These are phyloP conservation scores for Diutina catenulata DNA, from an alignment of 1,139 yeast genomes.

Conservation along the genomic window DNA sequence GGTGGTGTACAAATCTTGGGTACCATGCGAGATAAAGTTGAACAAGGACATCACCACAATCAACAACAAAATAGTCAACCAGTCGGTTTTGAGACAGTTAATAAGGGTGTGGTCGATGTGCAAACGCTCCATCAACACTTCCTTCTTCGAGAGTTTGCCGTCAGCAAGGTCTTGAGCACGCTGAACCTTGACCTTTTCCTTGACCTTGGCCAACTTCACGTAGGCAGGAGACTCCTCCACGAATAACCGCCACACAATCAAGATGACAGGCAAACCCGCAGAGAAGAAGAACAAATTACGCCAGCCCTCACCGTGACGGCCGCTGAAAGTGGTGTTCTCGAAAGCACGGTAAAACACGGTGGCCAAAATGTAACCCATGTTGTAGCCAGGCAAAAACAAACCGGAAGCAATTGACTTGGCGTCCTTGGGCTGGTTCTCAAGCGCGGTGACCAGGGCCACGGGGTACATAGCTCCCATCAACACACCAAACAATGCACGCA, in stretches of 20 bases:
- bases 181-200: neutral
- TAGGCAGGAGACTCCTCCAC: conserved; percentile 1
- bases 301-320: conserved; percentile 36
- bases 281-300: conserved; percentile 73
- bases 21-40: conserved; percentile 61
- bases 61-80: conserved; percentile 32
- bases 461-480: conserved; percentile 68
- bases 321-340: neutral
- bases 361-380: conserved; percentile 56
- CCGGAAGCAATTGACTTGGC: conserved; percentile 60
- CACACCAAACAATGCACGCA: conserved; percentile 58
- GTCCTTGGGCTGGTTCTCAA: conserved; percentile 28
- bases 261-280: conserved; percentile 53
- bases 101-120: conserved; percentile 4
- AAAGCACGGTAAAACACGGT: conserved; percentile 56
- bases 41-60: conserved; percentile 35
- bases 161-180: conserved; percentile 3
- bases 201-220: neutral
- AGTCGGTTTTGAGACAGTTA: conserved; percentile 23
- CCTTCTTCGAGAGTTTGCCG: neutral
- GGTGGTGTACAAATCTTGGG: conserved; percentile 66
- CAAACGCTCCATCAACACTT: neutral
- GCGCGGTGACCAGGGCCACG: conserved; percentile 47
- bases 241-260: conserved; percentile 31
- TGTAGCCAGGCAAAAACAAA: conserved; percentile 61